These are phyloP conservation scores for Phytopythium kandeliae DNA, from an alignment of 352 stramenopile species.

Conservation along the genomic window DNA sequence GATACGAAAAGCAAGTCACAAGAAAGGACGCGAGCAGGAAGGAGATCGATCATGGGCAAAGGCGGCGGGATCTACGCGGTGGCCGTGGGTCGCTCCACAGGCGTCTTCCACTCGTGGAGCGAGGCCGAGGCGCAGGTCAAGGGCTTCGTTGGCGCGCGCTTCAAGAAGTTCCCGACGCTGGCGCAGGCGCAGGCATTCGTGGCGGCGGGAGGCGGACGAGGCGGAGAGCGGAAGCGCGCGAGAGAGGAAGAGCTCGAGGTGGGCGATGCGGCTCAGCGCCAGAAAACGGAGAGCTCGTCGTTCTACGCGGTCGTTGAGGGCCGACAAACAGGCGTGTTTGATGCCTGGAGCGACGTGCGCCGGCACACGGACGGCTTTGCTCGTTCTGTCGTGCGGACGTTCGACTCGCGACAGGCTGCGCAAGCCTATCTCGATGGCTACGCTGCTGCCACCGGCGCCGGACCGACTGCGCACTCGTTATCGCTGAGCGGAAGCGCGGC, in stretches of 20 bases:
- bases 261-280: neutral
- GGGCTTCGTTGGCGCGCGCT: conserved; percentile 38
- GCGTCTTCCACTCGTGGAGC: conserved; percentile 54
- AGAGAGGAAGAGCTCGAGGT: conserved; percentile 1
- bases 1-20: neutral
- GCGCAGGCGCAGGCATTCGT: conserved; percentile 49
- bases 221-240: neutral
- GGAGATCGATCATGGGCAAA: conserved; percentile 2
- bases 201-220: neutral
- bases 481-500: neutral
- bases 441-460: conserved; percentile 1
- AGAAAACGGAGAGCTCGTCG: conserved; percentile 1
- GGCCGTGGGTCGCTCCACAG: conserved; percentile 36
- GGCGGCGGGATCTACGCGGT: conserved; percentile 51
- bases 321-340: conserved; percentile 13
- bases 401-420: conserved; percentile 17
- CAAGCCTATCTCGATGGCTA: conserved; percentile 20
- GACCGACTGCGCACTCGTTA: neutral
- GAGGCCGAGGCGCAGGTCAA: conserved; percentile 48
- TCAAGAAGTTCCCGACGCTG: conserved; percentile 61
- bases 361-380: conserved; percentile 15
- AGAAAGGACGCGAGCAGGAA: neutral
- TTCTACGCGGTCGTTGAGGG: conserved; percentile 16
- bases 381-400: conserved; percentile 23
- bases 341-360: conserved; percentile 7